Evolutionary conservation across 805 yeast genomes (phyloP).

Genomic region (Grigorovia jiainica): DNA sequence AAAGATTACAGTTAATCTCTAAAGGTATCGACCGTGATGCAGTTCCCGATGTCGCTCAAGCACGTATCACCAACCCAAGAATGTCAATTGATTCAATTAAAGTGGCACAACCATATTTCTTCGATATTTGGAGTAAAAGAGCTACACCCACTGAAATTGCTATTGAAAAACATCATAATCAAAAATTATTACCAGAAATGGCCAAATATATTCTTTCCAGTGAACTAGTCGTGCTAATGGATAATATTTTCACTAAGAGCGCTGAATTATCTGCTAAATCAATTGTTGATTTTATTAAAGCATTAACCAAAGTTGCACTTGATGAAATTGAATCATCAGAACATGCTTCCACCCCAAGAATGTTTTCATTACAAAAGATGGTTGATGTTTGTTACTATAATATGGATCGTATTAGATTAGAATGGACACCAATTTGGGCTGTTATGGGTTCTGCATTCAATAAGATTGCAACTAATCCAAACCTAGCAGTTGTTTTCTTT

Average conservation of each 20-base stretch:
- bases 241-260: constrained; percentile 78
- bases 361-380: constrained; percentile 87
- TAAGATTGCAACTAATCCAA: constrained; percentile 71
- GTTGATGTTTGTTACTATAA: constrained; percentile 97
- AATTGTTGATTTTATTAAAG: constrained; percentile 77
- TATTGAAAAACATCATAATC: constrained; percentile 61
- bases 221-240: constrained; percentile 70
- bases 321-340: constrained; percentile 91
- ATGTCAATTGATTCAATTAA: constrained; percentile 45
- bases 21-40: constrained; percentile 77
- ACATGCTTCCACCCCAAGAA: constrained; percentile 72
- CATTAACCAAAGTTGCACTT: constrained; percentile 73
- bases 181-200: constrained; percentile 50
- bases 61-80: constrained; percentile 50
- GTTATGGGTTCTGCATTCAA: constrained; percentile 87
- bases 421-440: constrained; percentile 94
- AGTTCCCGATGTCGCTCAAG: constrained; percentile 77
- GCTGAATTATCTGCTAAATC: constrained; percentile 72
- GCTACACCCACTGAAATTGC: constrained; percentile 58
- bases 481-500: constrained; percentile 69
- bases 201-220: constrained; percentile 52
- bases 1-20: constrained; percentile 78
- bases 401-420: constrained; percentile 90
- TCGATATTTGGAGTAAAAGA: constrained; percentile 47
- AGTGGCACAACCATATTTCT: constrained; percentile 35